These are phyloP conservation scores for Pyrenophora teres DNA, from an alignment of 2,329 filamentous ascomycete genomes.

Conservation along the genomic window DNA sequence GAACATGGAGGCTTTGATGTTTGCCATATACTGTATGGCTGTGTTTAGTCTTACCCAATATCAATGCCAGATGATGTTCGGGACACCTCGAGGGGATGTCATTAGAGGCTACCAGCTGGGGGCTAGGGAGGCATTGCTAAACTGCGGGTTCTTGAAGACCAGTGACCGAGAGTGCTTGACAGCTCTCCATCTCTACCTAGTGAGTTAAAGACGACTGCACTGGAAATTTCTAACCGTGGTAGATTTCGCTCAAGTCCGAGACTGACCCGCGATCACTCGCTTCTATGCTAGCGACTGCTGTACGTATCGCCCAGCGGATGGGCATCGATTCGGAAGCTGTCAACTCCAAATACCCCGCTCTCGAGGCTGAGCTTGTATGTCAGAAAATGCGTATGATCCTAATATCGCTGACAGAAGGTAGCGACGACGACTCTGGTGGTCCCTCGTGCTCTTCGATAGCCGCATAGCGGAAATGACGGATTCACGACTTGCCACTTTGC, in stretches of 20 bases:
- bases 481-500: constrained; percentile 54
- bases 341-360: constrained; percentile 56
- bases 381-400: neutral
- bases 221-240: constrained; percentile 1
- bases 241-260: constrained; percentile 58
- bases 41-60: constrained; percentile 60
- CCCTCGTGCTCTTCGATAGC: constrained; percentile 63
- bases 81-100: constrained; percentile 57
- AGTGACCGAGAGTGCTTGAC: constrained; percentile 60
- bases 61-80: constrained; percentile 59
- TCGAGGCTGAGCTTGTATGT: constrained; percentile 59
- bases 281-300: constrained; percentile 61
- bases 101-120: constrained; percentile 64
- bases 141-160: constrained; percentile 60
- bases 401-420: neutral
- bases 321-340: constrained; percentile 64
- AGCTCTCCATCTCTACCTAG: constrained; percentile 60
- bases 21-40: constrained; percentile 40
- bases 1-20: constrained; percentile 60
- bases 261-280: constrained; percentile 55
- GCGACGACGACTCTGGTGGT: constrained; percentile 66
- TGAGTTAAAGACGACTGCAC: constrained; percentile 36
- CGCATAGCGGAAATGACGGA: constrained; percentile 59
- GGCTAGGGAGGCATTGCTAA: constrained; percentile 64
- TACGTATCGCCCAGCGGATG: constrained; percentile 64